A percentile compares a stretch with the other conserved stretches of the same genome.
These are phyloP conservation scores for Corynascus novoguineensis DNA, from an alignment of 495 filamentous ascomycete genomes.

Conservation along the genomic window DNA sequence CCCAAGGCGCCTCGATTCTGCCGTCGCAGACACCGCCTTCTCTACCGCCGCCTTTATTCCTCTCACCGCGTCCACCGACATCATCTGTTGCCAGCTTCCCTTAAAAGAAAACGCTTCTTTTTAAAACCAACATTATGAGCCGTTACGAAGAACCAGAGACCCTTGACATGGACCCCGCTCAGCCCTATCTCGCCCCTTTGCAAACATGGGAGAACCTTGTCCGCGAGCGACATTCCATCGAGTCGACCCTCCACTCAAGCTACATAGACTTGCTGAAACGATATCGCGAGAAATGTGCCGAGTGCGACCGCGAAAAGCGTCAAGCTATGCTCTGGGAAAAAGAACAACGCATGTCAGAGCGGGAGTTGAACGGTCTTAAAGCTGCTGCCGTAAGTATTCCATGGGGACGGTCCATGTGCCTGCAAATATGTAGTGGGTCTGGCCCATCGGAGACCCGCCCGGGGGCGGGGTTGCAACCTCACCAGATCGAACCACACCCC, in stretches of 20 bases:
- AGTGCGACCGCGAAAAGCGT: slow-evolving; percentile 24
- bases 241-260: slow-evolving; percentile 1
- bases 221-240: slow-evolving; percentile 1
- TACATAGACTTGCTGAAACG: slow-evolving; percentile 17
- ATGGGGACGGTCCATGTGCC: background rate
- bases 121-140: slow-evolving; percentile 8
- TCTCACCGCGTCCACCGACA: background rate
- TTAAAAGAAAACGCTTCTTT: no score
- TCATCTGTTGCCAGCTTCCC: background rate
- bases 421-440: no score
- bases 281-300: slow-evolving; percentile 18
- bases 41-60: background rate
- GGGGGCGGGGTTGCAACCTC: background rate
- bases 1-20: background rate
- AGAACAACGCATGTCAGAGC: slow-evolving; percentile 20
- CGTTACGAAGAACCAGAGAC: slow-evolving; percentile 7
- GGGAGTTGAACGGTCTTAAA: slow-evolving; percentile 21
- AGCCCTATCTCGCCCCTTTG: slow-evolving; percentile 9
- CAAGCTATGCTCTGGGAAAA: slow-evolving; percentile 25
- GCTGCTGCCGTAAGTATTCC: slow-evolving; percentile 16
- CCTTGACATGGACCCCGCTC: slow-evolving; percentile 11
- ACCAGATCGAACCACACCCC: background rate
- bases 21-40: no score
- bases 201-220: slow-evolving; percentile 1
- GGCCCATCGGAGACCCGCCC: no score